Evolutionary conservation across 2,329 filamentous ascomycete genomes (phyloP), one percentile per base, ranked within the genome.

Genomic region (Didymella pomorum): DNA sequence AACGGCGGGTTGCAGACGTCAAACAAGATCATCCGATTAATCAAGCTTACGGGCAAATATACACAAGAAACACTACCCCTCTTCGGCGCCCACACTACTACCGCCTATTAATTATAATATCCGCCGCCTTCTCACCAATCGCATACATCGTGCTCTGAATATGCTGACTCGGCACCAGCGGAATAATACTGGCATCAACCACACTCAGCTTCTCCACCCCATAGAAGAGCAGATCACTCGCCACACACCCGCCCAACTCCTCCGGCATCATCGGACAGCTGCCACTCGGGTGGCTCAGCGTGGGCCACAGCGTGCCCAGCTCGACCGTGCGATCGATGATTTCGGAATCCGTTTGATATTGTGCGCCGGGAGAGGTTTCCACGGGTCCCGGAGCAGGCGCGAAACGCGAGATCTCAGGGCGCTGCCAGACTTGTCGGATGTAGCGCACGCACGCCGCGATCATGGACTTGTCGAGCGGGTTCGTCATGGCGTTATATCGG

Each of bases 371-470:
- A 11, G 60, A 56, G 0, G 62, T 68, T 58, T 75, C 72, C 5
- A 65, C 50, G 0, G 58, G 31, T 9, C 31, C 31, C 3, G 31
- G 31, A 2, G 31, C 16, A 9, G 31, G 69, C 9, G 54, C 55
- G 39, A 69, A 71, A 44, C 65, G 56, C 1, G 49, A 43, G 4
- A 75, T 48, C 51, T 66, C 73, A 23, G 60, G 69, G 3, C 75
- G 66, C 16, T 69, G 67, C 65, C 68, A 71, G 12, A 73, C 63
- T 16, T 54, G 64, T 29, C 78, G 79, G 14, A 74, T 69, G 23
- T 77, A 70, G 4, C 71, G 69, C n/a, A 73, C 65, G 14, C 73
- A 76, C 0, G 78, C 69, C 1, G 71, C 74, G 10, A 77, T 69
- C 18, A 74, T 62, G 6, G 62, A 55, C 29, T 62, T 72, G 47